Conservation (phyloP, 371 early-diverging fungal genomes). For the Saksenaea oblongispora region DNA sequence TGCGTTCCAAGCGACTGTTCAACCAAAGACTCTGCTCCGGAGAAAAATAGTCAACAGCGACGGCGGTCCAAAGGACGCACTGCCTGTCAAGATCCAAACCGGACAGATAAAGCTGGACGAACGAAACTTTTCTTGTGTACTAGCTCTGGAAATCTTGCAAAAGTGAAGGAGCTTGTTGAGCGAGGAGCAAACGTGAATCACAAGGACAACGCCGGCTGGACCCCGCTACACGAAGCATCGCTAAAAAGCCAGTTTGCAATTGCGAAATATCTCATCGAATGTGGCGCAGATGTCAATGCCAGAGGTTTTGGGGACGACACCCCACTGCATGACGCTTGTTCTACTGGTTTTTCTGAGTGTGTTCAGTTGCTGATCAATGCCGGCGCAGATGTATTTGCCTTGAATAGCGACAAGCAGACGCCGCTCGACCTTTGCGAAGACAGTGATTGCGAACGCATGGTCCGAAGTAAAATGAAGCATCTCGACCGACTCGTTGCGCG, state of each 20-base stretch:
- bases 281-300: constrained; percentile 62
- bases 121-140: constrained; percentile 59
- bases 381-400: constrained; percentile 63
- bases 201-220: constrained; percentile 69
- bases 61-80: constrained; percentile 22
- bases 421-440: constrained; percentile 59
- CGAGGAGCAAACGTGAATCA: constrained; percentile 58
- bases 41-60: background rate
- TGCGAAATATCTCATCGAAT: constrained; percentile 53
- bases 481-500: constrained; percentile 33
- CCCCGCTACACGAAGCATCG: constrained; percentile 71
- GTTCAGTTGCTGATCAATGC: constrained; percentile 59
- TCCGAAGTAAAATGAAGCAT: constrained; percentile 31
- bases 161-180: constrained; percentile 45
- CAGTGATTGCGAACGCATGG: constrained; percentile 23
- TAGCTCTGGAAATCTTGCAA: constrained; percentile 46
- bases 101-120: constrained; percentile 61
- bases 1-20: background rate
- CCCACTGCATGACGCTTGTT: constrained; percentile 81
- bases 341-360: constrained; percentile 63
- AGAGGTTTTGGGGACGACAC: constrained; percentile 68
- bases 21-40: background rate
- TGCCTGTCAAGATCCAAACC: constrained; percentile 43
- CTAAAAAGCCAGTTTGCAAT: constrained; percentile 64
- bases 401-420: constrained; percentile 57